Conservation (phyloP, 768 basidiomycete genomes). For the Chalciporus piperatus region DNA sequence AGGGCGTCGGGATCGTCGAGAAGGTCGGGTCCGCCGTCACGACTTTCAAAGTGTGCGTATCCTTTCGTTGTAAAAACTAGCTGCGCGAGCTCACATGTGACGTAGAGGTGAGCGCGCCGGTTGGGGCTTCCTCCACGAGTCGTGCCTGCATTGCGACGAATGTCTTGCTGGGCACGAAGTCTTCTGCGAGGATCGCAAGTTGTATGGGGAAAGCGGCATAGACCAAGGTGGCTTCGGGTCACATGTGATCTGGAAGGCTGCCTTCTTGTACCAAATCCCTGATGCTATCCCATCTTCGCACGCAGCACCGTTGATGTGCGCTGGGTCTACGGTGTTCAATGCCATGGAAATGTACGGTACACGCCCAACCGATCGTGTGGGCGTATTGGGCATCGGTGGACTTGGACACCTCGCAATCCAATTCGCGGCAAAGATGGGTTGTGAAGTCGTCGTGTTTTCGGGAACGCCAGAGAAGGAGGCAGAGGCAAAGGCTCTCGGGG, state of each 20-base stretch:
- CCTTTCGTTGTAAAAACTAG: neutral
- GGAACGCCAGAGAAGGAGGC: slow-evolving; percentile 24
- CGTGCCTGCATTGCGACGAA: slow-evolving; percentile 25
- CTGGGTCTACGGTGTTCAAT: too few relatives aligned
- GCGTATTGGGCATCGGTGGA: slow-evolving; percentile 27
- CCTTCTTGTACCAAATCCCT: slow-evolving; percentile 29
- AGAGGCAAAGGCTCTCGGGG: slow-evolving; percentile 25
- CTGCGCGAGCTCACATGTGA: neutral
- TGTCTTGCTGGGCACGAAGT: slow-evolving; percentile 24
- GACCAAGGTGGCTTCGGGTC: slow-evolving; percentile 28
- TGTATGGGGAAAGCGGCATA: slow-evolving; percentile 11
- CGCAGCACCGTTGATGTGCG: slow-evolving; percentile 31
- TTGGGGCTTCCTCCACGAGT: slow-evolving; percentile 25
- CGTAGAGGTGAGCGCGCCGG: slow-evolving; percentile 25
- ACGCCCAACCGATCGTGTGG: slow-evolving; percentile 25
- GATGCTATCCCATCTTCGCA: slow-evolving; percentile 18
- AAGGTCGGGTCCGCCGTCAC: slow-evolving; percentile 25
- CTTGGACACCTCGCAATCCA: slow-evolving; percentile 32
- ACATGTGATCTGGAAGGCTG: slow-evolving; percentile 27
- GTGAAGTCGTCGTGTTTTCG: slow-evolving; percentile 28
- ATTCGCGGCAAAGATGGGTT: slow-evolving; percentile 31
- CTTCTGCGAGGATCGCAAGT: slow-evolving; percentile 8
- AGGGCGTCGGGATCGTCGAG: slow-evolving; percentile 31
- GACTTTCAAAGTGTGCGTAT: slow-evolving; percentile 29
- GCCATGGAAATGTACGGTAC: slow-evolving; percentile 20